A percentile compares a stretch with the other conserved stretches of the same genome.
These are phyloP conservation scores for Chondrus crispus DNA, from an alignment of 23 red algal species.

Conservation along the genomic window DNA sequence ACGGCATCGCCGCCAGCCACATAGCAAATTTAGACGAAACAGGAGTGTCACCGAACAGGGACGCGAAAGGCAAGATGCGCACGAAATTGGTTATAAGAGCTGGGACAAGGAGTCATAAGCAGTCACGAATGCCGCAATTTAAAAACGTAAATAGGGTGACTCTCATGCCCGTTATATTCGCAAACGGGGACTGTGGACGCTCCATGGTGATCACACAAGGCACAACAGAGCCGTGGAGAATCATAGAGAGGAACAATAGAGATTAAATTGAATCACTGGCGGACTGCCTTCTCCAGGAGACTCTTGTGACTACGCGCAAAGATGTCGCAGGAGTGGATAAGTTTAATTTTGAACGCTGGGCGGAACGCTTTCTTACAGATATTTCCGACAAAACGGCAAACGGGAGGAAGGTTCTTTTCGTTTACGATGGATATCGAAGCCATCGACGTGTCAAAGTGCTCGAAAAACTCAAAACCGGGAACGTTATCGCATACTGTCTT, in stretches of 20 bases:
- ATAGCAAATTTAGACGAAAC: not conserved
- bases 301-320: not conserved
- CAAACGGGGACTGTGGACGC: not conserved
- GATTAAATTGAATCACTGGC: not conserved
- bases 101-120: no score
- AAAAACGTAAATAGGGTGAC: not conserved
- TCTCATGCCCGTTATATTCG: not conserved
- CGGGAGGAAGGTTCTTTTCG: not conserved
- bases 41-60: not conserved
- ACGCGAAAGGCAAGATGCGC: not conserved
- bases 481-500: no score
- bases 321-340: not conserved
- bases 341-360: not conserved
- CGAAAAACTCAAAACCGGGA: no score
- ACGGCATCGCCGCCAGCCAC: not conserved
- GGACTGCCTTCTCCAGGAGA: not conserved
- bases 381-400: not conserved
- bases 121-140: not conserved
- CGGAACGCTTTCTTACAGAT: not conserved
- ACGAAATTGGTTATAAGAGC: not conserved
- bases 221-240: not conserved
- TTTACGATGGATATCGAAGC: constrained; percentile 1
- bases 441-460: no score
- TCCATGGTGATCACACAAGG: not conserved
- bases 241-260: not conserved